Evolutionary conservation across 2,329 filamentous ascomycete genomes (phyloP).

Genomic region (Seiridium cupressi): DNA sequence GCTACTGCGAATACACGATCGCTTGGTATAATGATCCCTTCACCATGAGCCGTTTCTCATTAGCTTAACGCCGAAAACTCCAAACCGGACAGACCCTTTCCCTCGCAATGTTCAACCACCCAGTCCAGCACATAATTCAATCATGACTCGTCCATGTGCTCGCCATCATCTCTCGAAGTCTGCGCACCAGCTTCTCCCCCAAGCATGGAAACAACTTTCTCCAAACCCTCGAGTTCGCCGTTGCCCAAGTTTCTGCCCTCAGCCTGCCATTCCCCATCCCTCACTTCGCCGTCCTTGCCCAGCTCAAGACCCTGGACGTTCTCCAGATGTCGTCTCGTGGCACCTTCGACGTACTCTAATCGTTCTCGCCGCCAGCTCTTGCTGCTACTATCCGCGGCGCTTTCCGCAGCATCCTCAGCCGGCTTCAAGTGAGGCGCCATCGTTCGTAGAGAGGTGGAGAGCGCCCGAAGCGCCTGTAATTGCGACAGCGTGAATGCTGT

Average conservation of each 20-base stretch:
- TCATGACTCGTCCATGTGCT: constrained; percentile 27
- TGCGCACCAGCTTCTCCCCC: constrained; percentile 25
- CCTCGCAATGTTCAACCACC: too few relatives aligned
- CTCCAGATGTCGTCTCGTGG: constrained; percentile 76
- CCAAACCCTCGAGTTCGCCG: constrained; percentile 57
- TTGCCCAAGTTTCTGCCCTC: constrained; percentile 46
- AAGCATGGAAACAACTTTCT: constrained; percentile 47
- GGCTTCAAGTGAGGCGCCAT: constrained; percentile 62
- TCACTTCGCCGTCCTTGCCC: constrained; percentile 58
- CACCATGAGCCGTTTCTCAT: too few relatives aligned
- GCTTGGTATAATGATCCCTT: too few relatives aligned
- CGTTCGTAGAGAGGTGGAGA: constrained; percentile 59
- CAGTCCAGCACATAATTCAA: too few relatives aligned
- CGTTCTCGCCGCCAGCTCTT: constrained; percentile 68
- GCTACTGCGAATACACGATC: too few relatives aligned
- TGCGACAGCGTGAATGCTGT: constrained; percentile 80
- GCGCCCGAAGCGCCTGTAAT: constrained; percentile 71
- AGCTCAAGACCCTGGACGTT: constrained; percentile 65
- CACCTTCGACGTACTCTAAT: constrained; percentile 78
- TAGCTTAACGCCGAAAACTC: too few relatives aligned
- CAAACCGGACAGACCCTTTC: too few relatives aligned
- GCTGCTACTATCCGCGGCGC: constrained; percentile 25
- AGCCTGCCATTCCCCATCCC: constrained; percentile 64
- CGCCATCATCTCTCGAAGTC: background rate
- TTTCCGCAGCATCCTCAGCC: constrained; percentile 27